Base-by-base conservation (phyloP, 202 grass and related monocot species). In the Eragrostis tef region DNA sequence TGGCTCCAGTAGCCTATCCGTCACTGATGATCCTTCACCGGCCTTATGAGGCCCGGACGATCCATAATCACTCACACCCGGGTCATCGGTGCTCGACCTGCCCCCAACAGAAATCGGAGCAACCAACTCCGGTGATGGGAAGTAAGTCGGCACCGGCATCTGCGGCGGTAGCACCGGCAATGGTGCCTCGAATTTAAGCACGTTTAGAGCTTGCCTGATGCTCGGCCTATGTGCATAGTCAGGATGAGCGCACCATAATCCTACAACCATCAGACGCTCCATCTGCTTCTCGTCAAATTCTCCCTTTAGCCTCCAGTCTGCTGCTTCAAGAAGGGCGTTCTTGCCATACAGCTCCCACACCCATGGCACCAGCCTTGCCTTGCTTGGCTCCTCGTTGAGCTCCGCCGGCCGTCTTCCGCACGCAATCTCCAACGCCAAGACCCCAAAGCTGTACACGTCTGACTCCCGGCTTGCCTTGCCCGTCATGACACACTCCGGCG, bases 261-360 rank as follows among this genome's bases (percentile, higher is more conserved):
- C 93, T 4, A 95, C 86, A 48, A 90, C 7, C 85, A 95, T 87
- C 25, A 95, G 85, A n/a, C 80, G 79, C 80, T 90, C 90, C 83
- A 92, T 92, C 79, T 92, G 83, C 53, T 47, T 54, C 80, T 73
- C 52, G 9, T 92, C 85, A 16, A 88, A 92, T 54, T 64, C 27
- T 26, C 68, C 87, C 19, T 87, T 48, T 0, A 97, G 73, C 75
- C 74, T 93, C 73, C 67, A 42, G 52, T 93, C 93, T 10, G 76
- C 88, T 13, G 88, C 88, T 75, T 91, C 84, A 20, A 89, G 81
- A 27, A 91, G 15, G 31, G 57, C 62, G 21, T 67, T 88, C 54
- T 84, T 89, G 15, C 93, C 90, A 60, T 91, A 97, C 15, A 95
- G 84, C 74, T 90, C 86, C 93, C 93, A 92, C 46, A 97, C 81